Conservation (phyloP, 257 asterid genomes). For the Leptodermis oblonga region DNA sequence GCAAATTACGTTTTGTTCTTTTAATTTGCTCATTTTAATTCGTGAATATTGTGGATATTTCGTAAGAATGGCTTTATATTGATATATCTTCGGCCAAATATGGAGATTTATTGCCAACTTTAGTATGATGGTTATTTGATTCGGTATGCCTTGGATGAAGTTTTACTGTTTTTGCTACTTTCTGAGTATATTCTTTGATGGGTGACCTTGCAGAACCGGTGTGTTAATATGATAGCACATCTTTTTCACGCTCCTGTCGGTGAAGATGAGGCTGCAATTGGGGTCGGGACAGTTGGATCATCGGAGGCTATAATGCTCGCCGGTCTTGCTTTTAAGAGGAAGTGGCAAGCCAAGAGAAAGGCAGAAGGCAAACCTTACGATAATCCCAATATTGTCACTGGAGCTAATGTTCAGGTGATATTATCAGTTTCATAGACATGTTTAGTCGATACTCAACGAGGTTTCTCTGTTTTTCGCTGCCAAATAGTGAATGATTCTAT, state of each 20-base stretch:
- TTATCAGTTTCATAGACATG: background rate
- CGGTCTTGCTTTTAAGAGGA: constrained; percentile 81
- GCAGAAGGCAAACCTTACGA: constrained; percentile 50
- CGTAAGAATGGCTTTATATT: background rate
- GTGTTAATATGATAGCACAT: constrained; percentile 77
- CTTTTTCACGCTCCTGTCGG: constrained; percentile 68
- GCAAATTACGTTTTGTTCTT: background rate
- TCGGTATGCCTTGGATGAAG: background rate
- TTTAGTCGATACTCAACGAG: background rate
- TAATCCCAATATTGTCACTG: constrained; percentile 68
- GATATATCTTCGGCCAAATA: background rate
- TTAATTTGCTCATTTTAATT: background rate
- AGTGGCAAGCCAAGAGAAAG: constrained; percentile 69
- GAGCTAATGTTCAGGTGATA: constrained; percentile 67
- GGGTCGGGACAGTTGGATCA: constrained; percentile 83
- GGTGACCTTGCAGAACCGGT: constrained; percentile 51
- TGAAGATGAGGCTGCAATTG: constrained; percentile 52
- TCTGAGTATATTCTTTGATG: background rate
- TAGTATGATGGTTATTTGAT: background rate
- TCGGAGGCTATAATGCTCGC: constrained; percentile 90
- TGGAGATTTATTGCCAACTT: background rate
- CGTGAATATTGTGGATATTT: background rate
- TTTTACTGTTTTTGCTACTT: background rate
- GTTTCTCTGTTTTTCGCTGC: background rate
- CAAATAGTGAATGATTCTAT: background rate